Evolutionary conservation across 495 filamentous ascomycete species (phyloP).

Genomic region (Penicilliopsis zonata): DNA sequence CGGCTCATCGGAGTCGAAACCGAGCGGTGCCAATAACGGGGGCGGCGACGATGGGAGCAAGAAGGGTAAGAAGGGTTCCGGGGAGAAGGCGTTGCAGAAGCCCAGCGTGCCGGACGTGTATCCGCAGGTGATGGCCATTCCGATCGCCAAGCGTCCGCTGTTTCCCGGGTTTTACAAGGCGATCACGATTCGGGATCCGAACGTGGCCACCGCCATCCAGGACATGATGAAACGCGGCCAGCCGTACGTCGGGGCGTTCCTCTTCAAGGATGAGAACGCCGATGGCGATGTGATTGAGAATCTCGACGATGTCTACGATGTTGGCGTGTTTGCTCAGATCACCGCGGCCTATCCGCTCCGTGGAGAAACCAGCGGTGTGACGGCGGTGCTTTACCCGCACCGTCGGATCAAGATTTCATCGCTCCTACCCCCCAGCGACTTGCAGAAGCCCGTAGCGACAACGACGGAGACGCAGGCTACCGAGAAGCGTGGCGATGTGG

Average conservation of each 20-base stretch:
- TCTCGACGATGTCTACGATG: conserved; percentile 80
- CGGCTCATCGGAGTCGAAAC: conserved; percentile 30
- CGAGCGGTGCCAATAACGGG: conserved; percentile 33
- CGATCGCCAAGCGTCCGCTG: conserved; percentile 87
- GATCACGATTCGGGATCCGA: conserved; percentile 83
- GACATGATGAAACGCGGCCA: conserved; percentile 98
- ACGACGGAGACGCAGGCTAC: conserved; percentile 44
- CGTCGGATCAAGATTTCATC: conserved; percentile 82
- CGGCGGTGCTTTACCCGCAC: conserved; percentile 90
- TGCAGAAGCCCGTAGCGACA: conserved; percentile 22
- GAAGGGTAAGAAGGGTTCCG: conserved; percentile 51
- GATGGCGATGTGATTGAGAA: conserved; percentile 86
- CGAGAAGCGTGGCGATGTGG: conserved; percentile 82
- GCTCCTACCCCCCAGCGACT: conserved; percentile 54
- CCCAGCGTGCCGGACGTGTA: conserved; percentile 87
- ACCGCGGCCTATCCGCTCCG: conserved; percentile 86
- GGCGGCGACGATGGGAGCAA: conserved; percentile 35
- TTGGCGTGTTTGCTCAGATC: conserved; percentile 94
- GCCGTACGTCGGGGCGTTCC: conserved; percentile 91
- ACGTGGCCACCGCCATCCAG: conserved; percentile 78
- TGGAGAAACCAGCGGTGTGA: conserved; percentile 67
- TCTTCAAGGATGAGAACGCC: conserved; percentile 91
- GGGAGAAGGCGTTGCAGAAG: conserved; percentile 71
- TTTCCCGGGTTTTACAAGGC: conserved; percentile 99
- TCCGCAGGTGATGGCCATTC: conserved; percentile 96